A percentile compares a stretch with the other conserved stretches of the same genome.
These are phyloP conservation scores for Cladorrhinum sp. DNA, from an alignment of 2,329 filamentous ascomycete species.

Conservation along the genomic window DNA sequence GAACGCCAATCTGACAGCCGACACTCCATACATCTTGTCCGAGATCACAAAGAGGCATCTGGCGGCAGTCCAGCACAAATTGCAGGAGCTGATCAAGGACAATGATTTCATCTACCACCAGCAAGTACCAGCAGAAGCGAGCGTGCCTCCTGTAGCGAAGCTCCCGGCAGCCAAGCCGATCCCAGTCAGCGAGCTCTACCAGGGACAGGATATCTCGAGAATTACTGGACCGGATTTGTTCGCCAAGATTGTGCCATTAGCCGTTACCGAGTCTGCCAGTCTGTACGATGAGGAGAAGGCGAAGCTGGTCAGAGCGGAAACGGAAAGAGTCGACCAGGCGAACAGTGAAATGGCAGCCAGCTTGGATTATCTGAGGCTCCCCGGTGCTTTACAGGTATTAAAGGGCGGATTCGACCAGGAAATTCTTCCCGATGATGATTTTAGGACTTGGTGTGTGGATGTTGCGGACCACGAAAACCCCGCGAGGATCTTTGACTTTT, in stretches of 20 bases:
- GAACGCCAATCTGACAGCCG: constrained; percentile 77
- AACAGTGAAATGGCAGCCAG: constrained; percentile 96
- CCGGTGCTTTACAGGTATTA: constrained; percentile 81
- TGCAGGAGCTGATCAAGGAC: constrained; percentile 76
- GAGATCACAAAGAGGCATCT: constrained; percentile 83
- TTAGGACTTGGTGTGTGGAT: constrained; percentile 90
- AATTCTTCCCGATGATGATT: constrained; percentile 83
- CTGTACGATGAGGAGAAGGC: constrained; percentile 98
- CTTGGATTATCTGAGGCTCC: constrained; percentile 87
- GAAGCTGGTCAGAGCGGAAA: constrained; percentile 88
- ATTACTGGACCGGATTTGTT: constrained; percentile 98
- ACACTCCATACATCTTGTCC: constrained; percentile 69
- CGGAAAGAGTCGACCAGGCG: constrained; percentile 86
- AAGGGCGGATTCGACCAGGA: constrained; percentile 93
- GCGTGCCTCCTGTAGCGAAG: constrained; percentile 78
- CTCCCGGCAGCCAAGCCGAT: constrained; percentile 95
- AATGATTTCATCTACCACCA: constrained; percentile 99
- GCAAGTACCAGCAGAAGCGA: constrained; percentile 79
- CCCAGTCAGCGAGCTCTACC: constrained; percentile 92
- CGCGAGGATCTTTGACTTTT: constrained; percentile 69
- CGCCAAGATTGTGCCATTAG: constrained; percentile 91
- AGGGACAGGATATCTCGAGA: constrained; percentile 92
- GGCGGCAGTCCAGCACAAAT: constrained; percentile 74
- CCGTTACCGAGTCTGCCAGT: constrained; percentile 94
- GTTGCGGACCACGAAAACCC: constrained; percentile 83